Percentiles rank a stretch among this genome's conserved stretches.
These are phyloP conservation scores for Chlamydomonas schloesseri DNA, from an alignment of 139 green algal species.

Conservation along the genomic window DNA sequence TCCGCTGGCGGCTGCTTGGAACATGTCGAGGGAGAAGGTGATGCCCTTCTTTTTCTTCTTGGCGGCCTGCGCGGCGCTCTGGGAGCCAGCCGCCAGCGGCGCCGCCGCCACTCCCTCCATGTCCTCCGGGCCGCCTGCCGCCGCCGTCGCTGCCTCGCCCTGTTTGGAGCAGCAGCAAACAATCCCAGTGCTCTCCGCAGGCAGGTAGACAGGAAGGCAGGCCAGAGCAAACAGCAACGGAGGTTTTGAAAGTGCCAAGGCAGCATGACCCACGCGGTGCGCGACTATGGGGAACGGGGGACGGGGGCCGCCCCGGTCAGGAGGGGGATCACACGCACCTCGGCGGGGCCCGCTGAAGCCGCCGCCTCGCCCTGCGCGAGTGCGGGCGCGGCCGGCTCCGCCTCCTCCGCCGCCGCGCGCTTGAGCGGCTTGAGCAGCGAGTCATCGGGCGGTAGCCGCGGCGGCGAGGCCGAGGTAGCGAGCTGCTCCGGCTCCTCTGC, in stretches of 20 bases:
- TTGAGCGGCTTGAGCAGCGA: constrained; percentile 3
- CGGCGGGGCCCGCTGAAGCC: not conserved
- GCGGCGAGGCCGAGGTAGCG: not conserved
- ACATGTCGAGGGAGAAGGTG: constrained; percentile 16
- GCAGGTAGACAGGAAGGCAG: too few relatives aligned
- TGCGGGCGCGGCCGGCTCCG: not conserved
- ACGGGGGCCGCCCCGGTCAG: too few relatives aligned
- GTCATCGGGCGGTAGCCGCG: constrained; percentile 4
- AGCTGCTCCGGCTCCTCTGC: not conserved
- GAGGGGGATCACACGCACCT: too few relatives aligned
- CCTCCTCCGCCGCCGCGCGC: not conserved
- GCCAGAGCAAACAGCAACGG: too few relatives aligned
- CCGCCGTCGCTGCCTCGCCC: not conserved
- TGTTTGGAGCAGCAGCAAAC: too few relatives aligned
- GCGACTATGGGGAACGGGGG: too few relatives aligned
- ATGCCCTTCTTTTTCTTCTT: constrained; percentile 37
- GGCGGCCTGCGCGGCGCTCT: not conserved
- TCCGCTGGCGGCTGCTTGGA: not conserved
- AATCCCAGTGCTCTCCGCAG: too few relatives aligned
- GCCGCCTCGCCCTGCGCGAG: not conserved
- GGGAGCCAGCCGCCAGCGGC: not conserved
- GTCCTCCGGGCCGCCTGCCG: not conserved
- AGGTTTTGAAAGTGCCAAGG: too few relatives aligned
- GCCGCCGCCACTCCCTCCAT: not conserved
- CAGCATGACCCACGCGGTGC: too few relatives aligned